A percentile compares a stretch with the other conserved stretches of the same genome.
Evolutionary conservation across 108 stramenopile species (phyloP).

Genomic region (Skeletonema costatum): DNA sequence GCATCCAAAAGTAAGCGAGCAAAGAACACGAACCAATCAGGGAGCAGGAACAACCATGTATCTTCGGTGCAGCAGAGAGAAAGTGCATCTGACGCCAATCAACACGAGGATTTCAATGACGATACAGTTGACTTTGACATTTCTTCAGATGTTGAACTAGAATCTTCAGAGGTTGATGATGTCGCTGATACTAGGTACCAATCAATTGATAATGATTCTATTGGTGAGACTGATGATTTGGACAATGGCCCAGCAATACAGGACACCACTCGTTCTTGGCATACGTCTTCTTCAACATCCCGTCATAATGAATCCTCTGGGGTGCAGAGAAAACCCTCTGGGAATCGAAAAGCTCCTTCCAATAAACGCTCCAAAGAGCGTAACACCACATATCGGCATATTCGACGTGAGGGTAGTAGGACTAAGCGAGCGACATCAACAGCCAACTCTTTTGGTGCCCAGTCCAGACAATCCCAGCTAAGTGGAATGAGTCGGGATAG

Average conservation of each 20-base stretch:
- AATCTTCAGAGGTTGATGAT: not conserved
- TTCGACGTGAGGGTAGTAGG: not conserved
- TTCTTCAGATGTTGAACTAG: not conserved
- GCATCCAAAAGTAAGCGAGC: not conserved
- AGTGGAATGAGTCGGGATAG: not conserved
- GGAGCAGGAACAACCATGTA: not conserved
- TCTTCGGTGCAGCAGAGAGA: not conserved
- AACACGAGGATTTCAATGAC: not conserved
- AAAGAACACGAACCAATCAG: not conserved
- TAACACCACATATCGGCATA: not conserved
- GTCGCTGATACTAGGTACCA: not conserved
- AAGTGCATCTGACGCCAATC: not conserved
- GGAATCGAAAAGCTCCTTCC: not conserved
- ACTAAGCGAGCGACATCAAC: not conserved
- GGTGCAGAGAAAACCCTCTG: not conserved
- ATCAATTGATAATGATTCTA: constrained; percentile 13
- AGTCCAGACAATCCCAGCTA: not conserved
- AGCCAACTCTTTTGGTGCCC: not conserved
- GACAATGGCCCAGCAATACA: constrained; percentile 3
- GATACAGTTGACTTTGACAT: not conserved
- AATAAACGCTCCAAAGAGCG: not conserved
- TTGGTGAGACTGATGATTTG: constrained; percentile 36
- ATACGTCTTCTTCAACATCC: not conserved
- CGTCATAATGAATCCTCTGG: not conserved
- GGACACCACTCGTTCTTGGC: constrained; percentile 4